A percentile compares a stretch with the other conserved stretches of the same genome.
phyloP scores from a whole-genome alignment of 768 basidiomycete species.

The Clavulina sp. region DNA sequence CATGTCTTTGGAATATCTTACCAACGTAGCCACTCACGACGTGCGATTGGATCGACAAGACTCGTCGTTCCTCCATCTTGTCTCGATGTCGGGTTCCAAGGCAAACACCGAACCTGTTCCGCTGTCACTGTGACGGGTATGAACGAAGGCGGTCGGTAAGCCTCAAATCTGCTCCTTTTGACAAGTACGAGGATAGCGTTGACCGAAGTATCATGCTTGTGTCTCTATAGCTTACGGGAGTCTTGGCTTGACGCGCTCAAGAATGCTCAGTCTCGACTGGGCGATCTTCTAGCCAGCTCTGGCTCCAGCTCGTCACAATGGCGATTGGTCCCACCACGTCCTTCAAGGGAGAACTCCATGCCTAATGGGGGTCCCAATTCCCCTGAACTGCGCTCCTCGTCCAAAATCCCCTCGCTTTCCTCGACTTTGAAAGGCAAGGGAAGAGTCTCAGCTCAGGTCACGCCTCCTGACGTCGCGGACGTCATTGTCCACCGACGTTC shows the following conservation, averaged over 20 bases:
- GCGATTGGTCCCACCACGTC: too few species aligned
- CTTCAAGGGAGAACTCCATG: too few species aligned
- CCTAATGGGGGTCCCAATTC: background rate
- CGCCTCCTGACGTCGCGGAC: conserved; percentile 33
- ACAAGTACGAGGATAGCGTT: too few species aligned
- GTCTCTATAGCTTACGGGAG: background rate
- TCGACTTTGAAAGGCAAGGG: conserved; percentile 39
- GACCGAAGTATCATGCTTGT: too few species aligned
- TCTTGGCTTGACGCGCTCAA: background rate
- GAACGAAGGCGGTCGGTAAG: too few species aligned
- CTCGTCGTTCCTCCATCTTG: conserved; percentile 23
- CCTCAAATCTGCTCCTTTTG: too few species aligned
- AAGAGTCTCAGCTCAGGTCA: conserved; percentile 24
- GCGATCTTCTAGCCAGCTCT: too few species aligned
- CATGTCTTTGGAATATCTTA: conserved; percentile 8
- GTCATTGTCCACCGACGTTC: conserved; percentile 63
- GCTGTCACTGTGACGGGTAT: too few species aligned
- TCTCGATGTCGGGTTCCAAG: too few species aligned
- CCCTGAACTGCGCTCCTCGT: background rate
- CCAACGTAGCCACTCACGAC: conserved; percentile 91
- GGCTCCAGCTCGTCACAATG: too few species aligned
- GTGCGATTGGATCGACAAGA: conserved; percentile 85
- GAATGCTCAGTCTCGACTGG: background rate
- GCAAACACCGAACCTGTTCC: too few species aligned
- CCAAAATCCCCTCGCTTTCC: conserved; percentile 17